A percentile compares a stretch with the other conserved stretches of the same genome.
Conservation (phyloP, 2,329 filamentous ascomycete genomes). For the Colletotrichum gloeosporioides region DNA sequence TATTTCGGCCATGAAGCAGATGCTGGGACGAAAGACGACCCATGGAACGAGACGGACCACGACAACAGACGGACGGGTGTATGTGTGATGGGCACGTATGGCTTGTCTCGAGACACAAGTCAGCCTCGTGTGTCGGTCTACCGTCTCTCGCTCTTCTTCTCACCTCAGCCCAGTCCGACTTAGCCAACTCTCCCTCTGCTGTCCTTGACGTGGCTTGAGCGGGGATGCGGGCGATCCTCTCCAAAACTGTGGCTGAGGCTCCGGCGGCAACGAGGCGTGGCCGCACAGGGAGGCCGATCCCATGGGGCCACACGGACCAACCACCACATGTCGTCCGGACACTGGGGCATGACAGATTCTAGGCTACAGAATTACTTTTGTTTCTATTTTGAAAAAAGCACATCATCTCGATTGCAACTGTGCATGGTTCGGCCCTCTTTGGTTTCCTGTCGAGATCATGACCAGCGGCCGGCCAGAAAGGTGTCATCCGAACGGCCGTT, state of each 20-base stretch:
- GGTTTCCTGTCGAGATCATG: background rate
- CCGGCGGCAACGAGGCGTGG: background rate
- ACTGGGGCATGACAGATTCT: slow-evolving; percentile 10
- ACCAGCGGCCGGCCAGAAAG: background rate
- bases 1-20: background rate
- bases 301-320: slow-evolving; percentile 6
- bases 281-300: slow-evolving; percentile 16
- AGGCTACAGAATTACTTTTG: slow-evolving; percentile 11
- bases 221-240: background rate
- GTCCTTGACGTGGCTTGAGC: slow-evolving; percentile 13
- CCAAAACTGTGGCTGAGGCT: slow-evolving; percentile 16
- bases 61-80: background rate
- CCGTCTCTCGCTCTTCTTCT: background rate
- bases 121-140: background rate
- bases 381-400: slow-evolving; percentile 13
- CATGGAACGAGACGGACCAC: background rate
- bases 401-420: background rate
- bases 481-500: background rate
- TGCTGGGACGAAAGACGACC: background rate
- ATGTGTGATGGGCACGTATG: background rate
- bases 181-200: background rate
- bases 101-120: background rate
- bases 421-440: background rate
- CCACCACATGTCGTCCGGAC: background rate
- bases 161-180: slow-evolving; percentile 9